phyloP scores from a whole-genome alignment of 768 basidiomycete genomes.

The Boletus barrowsii region DNA sequence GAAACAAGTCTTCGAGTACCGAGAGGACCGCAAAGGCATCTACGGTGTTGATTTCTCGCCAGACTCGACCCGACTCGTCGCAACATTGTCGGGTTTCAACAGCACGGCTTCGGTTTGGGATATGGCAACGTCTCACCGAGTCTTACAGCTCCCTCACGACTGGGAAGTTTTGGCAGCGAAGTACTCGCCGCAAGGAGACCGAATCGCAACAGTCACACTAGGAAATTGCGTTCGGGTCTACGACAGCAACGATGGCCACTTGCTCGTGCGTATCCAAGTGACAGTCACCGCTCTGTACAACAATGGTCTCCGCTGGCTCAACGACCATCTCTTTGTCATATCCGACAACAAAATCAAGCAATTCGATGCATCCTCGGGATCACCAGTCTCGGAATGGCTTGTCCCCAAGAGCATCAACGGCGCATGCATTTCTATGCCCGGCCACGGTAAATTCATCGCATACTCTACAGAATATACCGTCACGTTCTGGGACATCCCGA shows the following conservation, averaged over 20 bases:
- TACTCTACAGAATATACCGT: not conserved
- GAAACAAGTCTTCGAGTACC: not conserved
- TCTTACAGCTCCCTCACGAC: not conserved
- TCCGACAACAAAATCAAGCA: not conserved
- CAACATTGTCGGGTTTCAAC: no score
- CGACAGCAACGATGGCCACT: not conserved
- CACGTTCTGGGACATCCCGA: not conserved
- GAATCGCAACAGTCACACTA: not conserved
- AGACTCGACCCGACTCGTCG: not conserved
- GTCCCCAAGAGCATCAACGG: accelerated
- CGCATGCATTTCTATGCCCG: not conserved
- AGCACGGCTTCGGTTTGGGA: not conserved
- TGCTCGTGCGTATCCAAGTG: not conserved
- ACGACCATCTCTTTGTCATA: not conserved
- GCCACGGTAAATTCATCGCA: not conserved
- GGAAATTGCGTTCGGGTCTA: not conserved
- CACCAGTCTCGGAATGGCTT: not conserved
- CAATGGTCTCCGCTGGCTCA: not conserved
- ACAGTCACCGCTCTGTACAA: not conserved
- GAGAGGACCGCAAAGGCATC: not conserved
- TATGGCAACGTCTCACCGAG: no score
- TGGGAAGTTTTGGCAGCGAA: not conserved
- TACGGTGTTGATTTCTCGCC: not conserved
- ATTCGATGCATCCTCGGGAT: not conserved
- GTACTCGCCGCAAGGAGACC: not conserved